Conservation (phyloP, 2,329 filamentous ascomycete genomes). For the Trichoderma sp. region DNA sequence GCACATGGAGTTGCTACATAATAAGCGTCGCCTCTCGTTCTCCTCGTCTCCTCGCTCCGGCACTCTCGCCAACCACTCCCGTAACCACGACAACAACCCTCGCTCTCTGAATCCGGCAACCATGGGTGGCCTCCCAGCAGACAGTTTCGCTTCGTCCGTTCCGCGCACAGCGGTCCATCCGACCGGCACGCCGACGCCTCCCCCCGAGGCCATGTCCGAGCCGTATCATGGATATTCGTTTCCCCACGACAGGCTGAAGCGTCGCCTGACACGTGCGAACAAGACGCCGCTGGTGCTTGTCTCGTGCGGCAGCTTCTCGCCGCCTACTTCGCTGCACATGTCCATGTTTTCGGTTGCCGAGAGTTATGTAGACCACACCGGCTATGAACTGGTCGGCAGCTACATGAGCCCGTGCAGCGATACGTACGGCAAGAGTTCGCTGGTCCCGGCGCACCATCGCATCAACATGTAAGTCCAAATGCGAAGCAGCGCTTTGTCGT, state of each 20-base stretch:
- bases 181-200: slow-evolving; percentile 20
- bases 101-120: not conserved
- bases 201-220: slow-evolving; percentile 26
- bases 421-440: slow-evolving; percentile 49
- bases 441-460: slow-evolving; percentile 37
- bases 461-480: slow-evolving; percentile 60
- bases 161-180: slow-evolving; percentile 6
- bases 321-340: slow-evolving; percentile 74
- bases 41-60: not conserved
- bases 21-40: slow-evolving; percentile 14
- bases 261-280: slow-evolving; percentile 54
- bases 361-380: slow-evolving; percentile 69
- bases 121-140: slow-evolving; percentile 20
- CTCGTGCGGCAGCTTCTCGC: slow-evolving; percentile 70
- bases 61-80: not conserved
- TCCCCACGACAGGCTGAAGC: slow-evolving; percentile 59
- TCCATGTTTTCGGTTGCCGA: slow-evolving; percentile 85
- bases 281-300: slow-evolving; percentile 69
- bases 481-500: not conserved
- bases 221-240: slow-evolving; percentile 54
- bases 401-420: slow-evolving; percentile 55
- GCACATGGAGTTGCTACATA: slow-evolving; percentile 20
- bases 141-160: slow-evolving; percentile 16
- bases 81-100: not conserved
- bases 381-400: slow-evolving; percentile 81